These are phyloP conservation scores for Moesziomyces sp. DNA, from an alignment of 1,284 basidiomycete species.

Conservation along the genomic window DNA sequence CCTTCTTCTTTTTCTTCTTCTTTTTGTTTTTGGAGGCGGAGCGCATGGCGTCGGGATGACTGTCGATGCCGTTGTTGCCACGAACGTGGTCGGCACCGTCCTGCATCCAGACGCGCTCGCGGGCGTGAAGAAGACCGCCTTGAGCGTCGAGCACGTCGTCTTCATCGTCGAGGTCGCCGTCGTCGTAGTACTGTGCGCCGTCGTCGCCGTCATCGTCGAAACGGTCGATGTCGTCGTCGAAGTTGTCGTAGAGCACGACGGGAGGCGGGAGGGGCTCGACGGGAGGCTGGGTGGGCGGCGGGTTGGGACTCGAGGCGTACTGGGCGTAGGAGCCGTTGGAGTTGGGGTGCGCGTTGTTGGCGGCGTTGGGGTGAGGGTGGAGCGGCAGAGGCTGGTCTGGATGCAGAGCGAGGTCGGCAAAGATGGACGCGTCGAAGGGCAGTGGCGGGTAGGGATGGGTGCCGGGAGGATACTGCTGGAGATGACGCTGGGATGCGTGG, in stretches of 20 bases:
- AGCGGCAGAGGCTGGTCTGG: constrained; percentile 55
- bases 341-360: constrained; percentile 24
- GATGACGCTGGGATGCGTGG: constrained; percentile 63
- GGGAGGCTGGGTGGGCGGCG: constrained; percentile 57
- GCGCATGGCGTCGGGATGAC: constrained; percentile 24
- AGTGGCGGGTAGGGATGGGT: constrained; percentile 55
- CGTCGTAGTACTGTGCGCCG: constrained; percentile 61
- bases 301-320: constrained; percentile 53
- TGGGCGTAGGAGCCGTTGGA: constrained; percentile 47
- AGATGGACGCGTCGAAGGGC: constrained; percentile 63
- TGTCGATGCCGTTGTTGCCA: constrained; percentile 21
- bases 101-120: constrained; percentile 45
- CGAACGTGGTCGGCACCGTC: constrained; percentile 29
- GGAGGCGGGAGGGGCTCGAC: constrained; percentile 58
- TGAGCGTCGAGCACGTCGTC: constrained; percentile 38
- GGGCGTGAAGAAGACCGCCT: constrained; percentile 32
- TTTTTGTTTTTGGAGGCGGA: constrained; percentile 69
- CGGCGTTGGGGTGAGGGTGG: constrained; percentile 56
- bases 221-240: constrained; percentile 57
- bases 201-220: constrained; percentile 61
- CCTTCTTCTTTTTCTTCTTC: constrained; percentile 71
- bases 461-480: constrained; percentile 57
- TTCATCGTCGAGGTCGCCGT: constrained; percentile 61
- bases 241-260: constrained; percentile 64
- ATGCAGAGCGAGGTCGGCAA: constrained; percentile 62